These are phyloP conservation scores for Pulveroboletus sp. DNA, from an alignment of 768 basidiomycete genomes.

Conservation along the genomic window DNA sequence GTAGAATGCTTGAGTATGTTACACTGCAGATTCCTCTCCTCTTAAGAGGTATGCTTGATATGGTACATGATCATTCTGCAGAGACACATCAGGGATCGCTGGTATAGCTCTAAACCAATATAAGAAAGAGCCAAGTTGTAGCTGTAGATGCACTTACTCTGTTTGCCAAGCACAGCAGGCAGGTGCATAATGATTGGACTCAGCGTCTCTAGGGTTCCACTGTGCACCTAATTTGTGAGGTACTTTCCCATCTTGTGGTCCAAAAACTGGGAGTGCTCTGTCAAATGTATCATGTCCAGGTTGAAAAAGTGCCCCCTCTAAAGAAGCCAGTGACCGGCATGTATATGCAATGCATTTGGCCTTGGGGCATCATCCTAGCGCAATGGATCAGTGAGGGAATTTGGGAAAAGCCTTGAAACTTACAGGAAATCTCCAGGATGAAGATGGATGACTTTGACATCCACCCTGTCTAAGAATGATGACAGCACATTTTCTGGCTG, in stretches of 20 bases:
- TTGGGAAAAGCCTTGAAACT: neutral
- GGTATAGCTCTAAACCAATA: neutral
- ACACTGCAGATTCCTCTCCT: too few species aligned
- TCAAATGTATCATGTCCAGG: constrained; percentile 6
- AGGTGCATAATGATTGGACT: neutral
- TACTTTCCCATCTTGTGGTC: neutral
- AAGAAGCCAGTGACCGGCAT: constrained; percentile 1
- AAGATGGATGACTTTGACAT: neutral
- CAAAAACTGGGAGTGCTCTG: neutral
- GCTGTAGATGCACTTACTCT: neutral
- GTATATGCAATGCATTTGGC: neutral
- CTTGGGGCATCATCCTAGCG: constrained; percentile 4
- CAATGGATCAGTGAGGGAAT: neutral
- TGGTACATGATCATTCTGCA: neutral
- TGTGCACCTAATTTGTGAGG: neutral
- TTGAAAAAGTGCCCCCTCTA: constrained; percentile 9
- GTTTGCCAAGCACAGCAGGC: neutral
- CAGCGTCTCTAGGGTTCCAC: neutral
- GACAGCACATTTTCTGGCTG: too few species aligned
- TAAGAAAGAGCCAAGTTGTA: too few species aligned
- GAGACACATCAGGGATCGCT: neutral
- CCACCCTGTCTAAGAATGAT: neutral
- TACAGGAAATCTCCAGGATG: neutral
- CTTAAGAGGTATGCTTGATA: too few species aligned
- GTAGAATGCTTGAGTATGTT: too few species aligned